A percentile compares a stretch with the other conserved stretches of the same genome.
phyloP scores from a whole-genome alignment of 345 rosid genomes.

The Reutealis trisperma region DNA sequence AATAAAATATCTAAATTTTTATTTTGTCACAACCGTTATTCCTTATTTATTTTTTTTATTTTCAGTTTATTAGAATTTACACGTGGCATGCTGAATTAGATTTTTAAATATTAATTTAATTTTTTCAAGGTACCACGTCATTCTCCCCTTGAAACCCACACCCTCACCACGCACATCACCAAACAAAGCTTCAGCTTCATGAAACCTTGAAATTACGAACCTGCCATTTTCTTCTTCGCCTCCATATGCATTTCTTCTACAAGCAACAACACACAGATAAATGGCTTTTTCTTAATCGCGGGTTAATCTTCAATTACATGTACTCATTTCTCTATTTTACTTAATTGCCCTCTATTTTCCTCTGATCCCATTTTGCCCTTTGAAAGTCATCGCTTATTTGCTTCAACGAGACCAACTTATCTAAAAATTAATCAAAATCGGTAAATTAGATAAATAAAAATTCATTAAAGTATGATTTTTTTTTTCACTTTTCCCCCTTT shows the following conservation, averaged over 20 bases:
- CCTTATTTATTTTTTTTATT: no score
- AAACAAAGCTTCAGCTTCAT: no score
- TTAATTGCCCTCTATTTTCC: neutral
- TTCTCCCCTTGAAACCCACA: neutral
- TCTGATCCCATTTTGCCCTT: slow-evolving; percentile 1
- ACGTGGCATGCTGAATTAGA: no score
- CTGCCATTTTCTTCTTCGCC: neutral
- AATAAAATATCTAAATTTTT: no score
- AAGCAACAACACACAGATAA: neutral
- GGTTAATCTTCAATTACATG: slow-evolving; percentile 6
- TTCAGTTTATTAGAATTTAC: no score
- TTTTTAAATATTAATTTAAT: no score
- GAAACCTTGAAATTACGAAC: slow-evolving; percentile 10
- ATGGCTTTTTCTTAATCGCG: neutral
- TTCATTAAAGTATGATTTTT: neutral
- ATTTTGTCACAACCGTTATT: no score
- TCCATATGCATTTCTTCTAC: neutral
- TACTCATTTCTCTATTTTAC: neutral
- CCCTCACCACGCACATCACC: neutral
- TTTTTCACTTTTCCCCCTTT: neutral
- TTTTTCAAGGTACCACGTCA: no score
- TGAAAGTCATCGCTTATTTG: neutral
- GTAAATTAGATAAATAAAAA: neutral
- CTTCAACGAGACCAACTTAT: neutral
- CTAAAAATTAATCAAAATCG: neutral